Percentiles rank a stretch among this genome's conserved stretches.
These are phyloP conservation scores for Cystobasidiopsis lactophilus DNA, from an alignment of 768 basidiomycete species.

Conservation along the genomic window DNA sequence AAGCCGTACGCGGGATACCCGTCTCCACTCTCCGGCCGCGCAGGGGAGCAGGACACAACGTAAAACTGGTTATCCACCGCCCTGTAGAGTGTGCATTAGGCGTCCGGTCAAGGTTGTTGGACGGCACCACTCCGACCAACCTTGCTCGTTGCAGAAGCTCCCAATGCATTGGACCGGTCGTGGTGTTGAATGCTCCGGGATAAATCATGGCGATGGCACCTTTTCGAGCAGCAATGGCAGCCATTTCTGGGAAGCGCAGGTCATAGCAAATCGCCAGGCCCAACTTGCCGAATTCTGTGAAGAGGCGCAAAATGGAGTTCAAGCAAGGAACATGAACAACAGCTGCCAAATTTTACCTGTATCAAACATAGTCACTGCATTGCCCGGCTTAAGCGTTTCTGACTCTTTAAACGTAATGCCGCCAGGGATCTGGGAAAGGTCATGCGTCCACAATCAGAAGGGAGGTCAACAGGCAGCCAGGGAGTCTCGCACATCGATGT, in stretches of 20 bases:
- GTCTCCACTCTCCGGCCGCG: constrained; percentile 51
- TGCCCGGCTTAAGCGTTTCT: constrained; percentile 39
- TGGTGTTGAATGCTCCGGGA: constrained; percentile 84
- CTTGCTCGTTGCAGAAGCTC: constrained; percentile 63
- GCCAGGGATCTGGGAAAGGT: constrained; percentile 31
- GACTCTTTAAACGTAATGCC: constrained; percentile 63
- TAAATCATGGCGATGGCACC: constrained; percentile 32
- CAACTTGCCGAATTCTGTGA: constrained; percentile 82
- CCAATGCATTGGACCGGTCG: constrained; percentile 93
- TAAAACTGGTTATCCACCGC: constrained; percentile 96
- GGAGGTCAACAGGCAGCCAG: not conserved
- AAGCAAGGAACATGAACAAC: constrained; percentile 2
- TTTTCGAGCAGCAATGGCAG: constrained; percentile 69
- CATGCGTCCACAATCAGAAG: not conserved
- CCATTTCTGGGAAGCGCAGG: constrained; percentile 78
- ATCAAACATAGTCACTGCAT: constrained; percentile 52
- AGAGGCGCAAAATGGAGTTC: constrained; percentile 34
- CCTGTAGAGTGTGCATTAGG: constrained; percentile 28
- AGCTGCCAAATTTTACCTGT: too few species aligned
- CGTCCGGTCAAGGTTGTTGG: not conserved
- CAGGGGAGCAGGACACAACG: constrained; percentile 87
- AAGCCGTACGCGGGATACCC: constrained; percentile 46
- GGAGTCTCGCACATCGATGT: constrained; percentile 55
- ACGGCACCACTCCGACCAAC: constrained; percentile 33
- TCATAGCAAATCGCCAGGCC: constrained; percentile 84